Evolutionary conservation across 345 rosid genomes (phyloP).

Genomic region (Lepidium africanum): DNA sequence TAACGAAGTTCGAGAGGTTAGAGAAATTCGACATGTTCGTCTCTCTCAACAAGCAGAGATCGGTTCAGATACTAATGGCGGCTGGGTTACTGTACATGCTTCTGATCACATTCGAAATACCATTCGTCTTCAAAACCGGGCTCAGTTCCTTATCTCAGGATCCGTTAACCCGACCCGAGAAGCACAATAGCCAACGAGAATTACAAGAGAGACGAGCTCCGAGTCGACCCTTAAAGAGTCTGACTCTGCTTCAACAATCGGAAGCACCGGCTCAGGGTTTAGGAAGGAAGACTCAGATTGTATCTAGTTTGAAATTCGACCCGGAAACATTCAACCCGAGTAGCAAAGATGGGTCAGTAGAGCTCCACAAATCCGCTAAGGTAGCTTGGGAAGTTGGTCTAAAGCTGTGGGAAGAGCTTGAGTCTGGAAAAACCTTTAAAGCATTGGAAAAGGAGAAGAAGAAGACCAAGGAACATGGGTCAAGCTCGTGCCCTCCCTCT

Average conservation of each 20-base stretch:
- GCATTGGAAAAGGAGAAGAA: constrained; percentile 6
- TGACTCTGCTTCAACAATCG: constrained; percentile 32
- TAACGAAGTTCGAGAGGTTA: constrained; percentile 25
- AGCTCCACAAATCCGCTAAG: constrained; percentile 58
- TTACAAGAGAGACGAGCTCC: constrained; percentile 47
- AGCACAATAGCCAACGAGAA: constrained; percentile 41
- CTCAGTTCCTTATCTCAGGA: constrained; percentile 41
- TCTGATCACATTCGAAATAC: constrained; percentile 60
- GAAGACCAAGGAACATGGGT: constrained; percentile 29
- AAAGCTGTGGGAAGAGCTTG: constrained; percentile 57
- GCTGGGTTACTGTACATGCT: constrained; percentile 48
- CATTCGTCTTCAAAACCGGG: constrained; percentile 45
- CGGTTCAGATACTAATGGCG: constrained; percentile 52
- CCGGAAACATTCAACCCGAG: constrained; percentile 38
- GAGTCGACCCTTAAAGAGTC: constrained; percentile 41
- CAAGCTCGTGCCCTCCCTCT: constrained; percentile 45
- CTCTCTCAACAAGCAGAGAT: constrained; percentile 43
- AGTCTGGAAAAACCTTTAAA: constrained; percentile 30
- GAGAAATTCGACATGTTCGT: constrained; percentile 36
- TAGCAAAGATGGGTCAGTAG: constrained; percentile 39
- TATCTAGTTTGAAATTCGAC: constrained; percentile 48
- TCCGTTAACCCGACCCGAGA: constrained; percentile 34
- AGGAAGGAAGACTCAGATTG: constrained; percentile 9
- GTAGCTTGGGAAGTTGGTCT: constrained; percentile 60
- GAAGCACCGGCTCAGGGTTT: constrained; percentile 19